Evolutionary conservation across 495 filamentous ascomycete genomes (phyloP), one percentile per base, ranked within the genome.

Genomic region (Neurospora sp.): DNA sequence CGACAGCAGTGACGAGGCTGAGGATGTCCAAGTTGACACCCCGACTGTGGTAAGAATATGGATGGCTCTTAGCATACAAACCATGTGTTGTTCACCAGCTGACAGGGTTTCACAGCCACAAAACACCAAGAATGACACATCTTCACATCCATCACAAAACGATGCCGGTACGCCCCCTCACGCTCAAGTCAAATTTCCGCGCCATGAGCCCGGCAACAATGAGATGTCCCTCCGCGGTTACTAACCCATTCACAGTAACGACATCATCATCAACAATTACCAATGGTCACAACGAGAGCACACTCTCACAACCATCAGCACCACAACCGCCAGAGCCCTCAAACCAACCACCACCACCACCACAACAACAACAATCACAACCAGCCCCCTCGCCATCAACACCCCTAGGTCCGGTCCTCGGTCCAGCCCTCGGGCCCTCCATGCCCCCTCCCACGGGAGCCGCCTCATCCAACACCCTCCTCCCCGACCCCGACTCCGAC

Each of bases 1-100:
- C 80, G 90, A 87, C 38, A 94, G 91, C 80, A 94, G 92, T 78
- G 92, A 92, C 72, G 92, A 93, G 65, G 92, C 93, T 44, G 89
- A 91, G 44, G 83, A 84, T 70, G 80, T 81, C 4, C 77, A 71
- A 44, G 72, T 70, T 16, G 71, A 78, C 39, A 20, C 69, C 9
- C 45, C 39, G 18, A 22, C 40, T 9, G 39, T 71, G 45, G 35
- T 45, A 37, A 72, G 18, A 61, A 73, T 14, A 45, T 37, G 16
- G 31, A 69, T 45, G 40, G 73, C n/a, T 70, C 74, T 40, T 42
- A 74, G 70, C 38, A 72, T 48, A 10, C 37, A 10, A 72, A 72
- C 12, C 31, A 44, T 20, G 20, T 20, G 31, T 14, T 69, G 22
- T 14, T 31, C 16, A 31, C n/a, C 41, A 53, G 18, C 35, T 38